phyloP scores from a whole-genome alignment of 257 asterid genomes.

The Ophiorrhiza pumila region DNA sequence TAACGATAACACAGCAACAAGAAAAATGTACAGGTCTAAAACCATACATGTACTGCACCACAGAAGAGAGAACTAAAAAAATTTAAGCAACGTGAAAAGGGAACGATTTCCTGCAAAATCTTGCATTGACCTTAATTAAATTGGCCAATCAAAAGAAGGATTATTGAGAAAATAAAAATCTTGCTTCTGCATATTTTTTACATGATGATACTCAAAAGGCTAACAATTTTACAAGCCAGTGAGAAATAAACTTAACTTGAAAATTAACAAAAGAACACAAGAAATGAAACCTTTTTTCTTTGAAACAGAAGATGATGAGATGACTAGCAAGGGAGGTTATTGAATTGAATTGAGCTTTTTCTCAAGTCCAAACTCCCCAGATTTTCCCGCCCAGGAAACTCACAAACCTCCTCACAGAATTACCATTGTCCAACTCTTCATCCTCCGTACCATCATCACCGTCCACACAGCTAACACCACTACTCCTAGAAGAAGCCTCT shows the following conservation, averaged over 20 bases:
- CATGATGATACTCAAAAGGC: neutral
- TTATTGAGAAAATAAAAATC: neutral
- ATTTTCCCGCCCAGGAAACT: conserved; percentile 37
- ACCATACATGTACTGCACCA: no score
- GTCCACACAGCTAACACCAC: neutral
- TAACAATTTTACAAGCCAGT: conserved; percentile 16
- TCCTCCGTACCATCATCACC: conserved; percentile 7
- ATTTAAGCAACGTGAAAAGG: neutral
- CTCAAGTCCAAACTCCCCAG: conserved; percentile 31
- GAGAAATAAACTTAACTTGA: neutral
- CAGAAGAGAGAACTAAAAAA: neutral
- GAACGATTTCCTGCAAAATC: neutral
- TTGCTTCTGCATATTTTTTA: conserved; percentile 15
- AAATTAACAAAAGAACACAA: neutral
- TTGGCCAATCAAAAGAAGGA: neutral
- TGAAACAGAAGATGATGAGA: neutral
- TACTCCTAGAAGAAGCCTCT: neutral
- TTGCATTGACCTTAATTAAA: conserved; percentile 7
- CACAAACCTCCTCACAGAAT: conserved; percentile 34
- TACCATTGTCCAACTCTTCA: conserved; percentile 24
- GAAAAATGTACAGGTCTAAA: neutral
- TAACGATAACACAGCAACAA: neutral
- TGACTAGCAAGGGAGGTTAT: neutral
- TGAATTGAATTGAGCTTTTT: conserved; percentile 6
- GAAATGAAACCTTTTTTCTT: neutral